Base-by-base conservation (phyloP, 2,329 filamentous ascomycete species). In the Talaromyces sp. region DNA sequence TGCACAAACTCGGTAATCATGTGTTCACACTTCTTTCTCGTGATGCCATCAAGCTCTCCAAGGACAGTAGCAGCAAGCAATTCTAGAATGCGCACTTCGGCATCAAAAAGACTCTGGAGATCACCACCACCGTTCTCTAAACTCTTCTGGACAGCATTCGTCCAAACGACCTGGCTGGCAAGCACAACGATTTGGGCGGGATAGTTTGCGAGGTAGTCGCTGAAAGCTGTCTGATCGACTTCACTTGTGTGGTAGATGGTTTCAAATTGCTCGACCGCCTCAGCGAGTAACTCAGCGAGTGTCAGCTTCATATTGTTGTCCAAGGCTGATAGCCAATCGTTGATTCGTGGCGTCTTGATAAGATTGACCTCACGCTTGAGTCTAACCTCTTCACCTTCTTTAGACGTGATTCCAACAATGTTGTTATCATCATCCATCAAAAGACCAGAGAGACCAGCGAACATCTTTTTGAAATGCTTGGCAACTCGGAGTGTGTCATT, bases 381-480 rank as follows among this genome's bases (percentile, higher is more conserved):
- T 68, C 85, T 85, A 59, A 99, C 92, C 68, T 89, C 85, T 78
- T 99, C 95, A 61, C 90, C 93, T 79, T 99, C 96, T 75, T 97
- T 97, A 0, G 95, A 99, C 2, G 91, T 95, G 72, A 98, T 94
- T 6, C 93, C 94, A 29, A 90, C 89, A 69, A 99, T 98, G 68
- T 92, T 88, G 29, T 89, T 88, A 72, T 97, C 91, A 63, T 98
- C 93, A 70, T 96, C 92, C 83, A 97, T 94, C 49, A 93, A 83
- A 40, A 99, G 85, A 3, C 95, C 95, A 4, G 90, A 94, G 58
- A 99, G 84, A 68, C 95, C 95, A 69, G 96, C 95, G 83, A 99
- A 99, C 95, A 99, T 99, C 84, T 99, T 99, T 78, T 96, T 94
- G 83, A 99, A 93, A 81, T 99, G 96, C 78, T 99, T 99, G 47